Conservation (phyloP, 2,329 filamentous ascomycete genomes). For the Cytospora leucostoma region DNA sequence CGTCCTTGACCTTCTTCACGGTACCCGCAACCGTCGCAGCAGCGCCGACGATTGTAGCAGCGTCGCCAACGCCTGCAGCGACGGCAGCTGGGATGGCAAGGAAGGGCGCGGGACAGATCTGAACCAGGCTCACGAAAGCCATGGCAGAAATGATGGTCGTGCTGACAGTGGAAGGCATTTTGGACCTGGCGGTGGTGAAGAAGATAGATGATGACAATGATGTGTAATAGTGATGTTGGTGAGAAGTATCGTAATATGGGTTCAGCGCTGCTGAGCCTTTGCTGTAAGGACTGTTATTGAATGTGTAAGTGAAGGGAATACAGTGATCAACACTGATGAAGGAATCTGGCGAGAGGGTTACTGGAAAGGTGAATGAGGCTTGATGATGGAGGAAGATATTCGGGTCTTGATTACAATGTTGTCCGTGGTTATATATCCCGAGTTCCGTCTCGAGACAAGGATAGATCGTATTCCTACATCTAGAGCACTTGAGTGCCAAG, state of each 20-base stretch:
- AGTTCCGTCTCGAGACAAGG: too few relatives aligned
- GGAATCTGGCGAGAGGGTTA: not conserved
- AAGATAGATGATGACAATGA: too few relatives aligned
- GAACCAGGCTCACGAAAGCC: constrained; percentile 23
- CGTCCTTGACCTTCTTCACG: not conserved
- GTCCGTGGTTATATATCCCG: too few relatives aligned
- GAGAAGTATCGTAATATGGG: not conserved
- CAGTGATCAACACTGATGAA: not conserved
- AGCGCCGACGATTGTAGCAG: constrained; percentile 1
- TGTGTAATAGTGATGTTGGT: too few relatives aligned
- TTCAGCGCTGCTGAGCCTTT: too few relatives aligned
- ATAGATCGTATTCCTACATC: not conserved
- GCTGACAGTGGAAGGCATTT: constrained; percentile 24
- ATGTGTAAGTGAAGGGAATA: not conserved
- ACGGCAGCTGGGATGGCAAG: constrained; percentile 19
- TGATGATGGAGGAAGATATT: not conserved
- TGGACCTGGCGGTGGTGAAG: not conserved
- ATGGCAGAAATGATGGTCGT: constrained; percentile 18
- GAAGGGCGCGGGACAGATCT: constrained; percentile 25
- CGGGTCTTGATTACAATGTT: too few relatives aligned
- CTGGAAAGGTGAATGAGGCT: not conserved
- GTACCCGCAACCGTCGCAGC: not conserved
- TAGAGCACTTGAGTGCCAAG: not conserved
- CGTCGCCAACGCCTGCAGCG: not conserved
- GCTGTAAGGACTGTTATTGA: too few relatives aligned